Base-by-base conservation (phyloP, 208 protist genomes). In the Jaenimonas drosophilae region DNA sequence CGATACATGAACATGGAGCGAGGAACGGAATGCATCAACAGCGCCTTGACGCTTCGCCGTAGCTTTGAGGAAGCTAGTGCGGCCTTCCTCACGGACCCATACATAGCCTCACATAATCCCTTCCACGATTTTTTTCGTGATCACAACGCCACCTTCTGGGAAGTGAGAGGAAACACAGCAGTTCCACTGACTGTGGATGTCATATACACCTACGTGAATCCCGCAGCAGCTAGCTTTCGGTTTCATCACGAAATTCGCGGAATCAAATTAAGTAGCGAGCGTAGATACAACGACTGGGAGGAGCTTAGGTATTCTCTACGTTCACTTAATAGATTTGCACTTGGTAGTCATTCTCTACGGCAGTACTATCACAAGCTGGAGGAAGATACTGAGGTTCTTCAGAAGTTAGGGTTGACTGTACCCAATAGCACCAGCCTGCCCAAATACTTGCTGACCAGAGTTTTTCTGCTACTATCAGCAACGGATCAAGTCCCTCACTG, bases 161-260 rank as follows among this genome's bases (percentile, higher is more conserved):
- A 56, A 19, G 42, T 77, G 32, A 52, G 29, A 7, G 27, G 42
- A 5, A 24, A 48, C 28, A 48, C 58, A 23, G 64, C 60, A 21
- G 25, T 21, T 33, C 71, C 71, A 23, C 53, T 80, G 53, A 46
- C 37, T 20, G 44, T 80, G 36, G 71, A 80, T 32, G 50, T 80
- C 4, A 63, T 80, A 40, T 76, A 73, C 54, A 80, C 66, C 16
- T 72, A 72, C 42, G 71, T 80, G 54, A 76, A 80, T 42, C 53
- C 59, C 12, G 50, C 39, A 2, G 55, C 63, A 12, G 42, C 71
- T 30, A 71, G 44, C 14, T 72, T 76, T 32, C 16, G 28, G 36
- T 21, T 33, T 9, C 29, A 70, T n/a, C 40, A 68, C 36, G 32
- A 49, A 27, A 44, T 38, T 36, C 61, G 67, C 12, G 30, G 38